phyloP scores from a whole-genome alignment of 2,329 filamentous ascomycete genomes.

The Drechslerella dactyloides region DNA sequence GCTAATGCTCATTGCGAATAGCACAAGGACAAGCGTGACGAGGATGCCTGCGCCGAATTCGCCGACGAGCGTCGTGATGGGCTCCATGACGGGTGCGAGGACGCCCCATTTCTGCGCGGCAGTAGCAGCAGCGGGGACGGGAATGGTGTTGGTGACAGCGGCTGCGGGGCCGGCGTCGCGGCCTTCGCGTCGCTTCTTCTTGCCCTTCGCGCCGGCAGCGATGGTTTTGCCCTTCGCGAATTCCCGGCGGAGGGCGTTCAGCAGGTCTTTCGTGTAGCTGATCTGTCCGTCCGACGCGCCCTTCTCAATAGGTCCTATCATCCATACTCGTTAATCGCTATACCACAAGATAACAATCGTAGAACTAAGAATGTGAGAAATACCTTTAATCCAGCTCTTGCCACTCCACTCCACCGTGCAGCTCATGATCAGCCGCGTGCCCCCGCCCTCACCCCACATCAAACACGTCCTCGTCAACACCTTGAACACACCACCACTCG shows the following conservation, averaged over 20 bases:
- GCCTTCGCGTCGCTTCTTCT: conserved; percentile 65
- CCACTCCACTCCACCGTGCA: conserved; percentile 94
- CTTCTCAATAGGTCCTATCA: conserved; percentile 87
- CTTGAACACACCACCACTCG: conserved; percentile 86
- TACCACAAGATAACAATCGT: conserved; percentile 5
- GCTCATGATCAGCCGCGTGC: conserved; percentile 81
- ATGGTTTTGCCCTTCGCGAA: conserved; percentile 65
- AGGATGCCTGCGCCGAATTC: conserved; percentile 74
- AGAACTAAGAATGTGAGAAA: conserved; percentile 53
- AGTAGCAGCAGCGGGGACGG: conserved; percentile 54
- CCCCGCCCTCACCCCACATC: conserved; percentile 70
- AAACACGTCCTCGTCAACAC: conserved; percentile 95
- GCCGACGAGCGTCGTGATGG: conserved; percentile 58
- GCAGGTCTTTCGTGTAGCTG: conserved; percentile 79
- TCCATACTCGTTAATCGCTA: conserved; percentile 50
- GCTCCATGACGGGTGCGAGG: conserved; percentile 53
- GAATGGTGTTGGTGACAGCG: conserved; percentile 58
- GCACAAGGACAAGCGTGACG: conserved; percentile 78
- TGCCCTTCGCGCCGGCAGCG: conserved; percentile 57
- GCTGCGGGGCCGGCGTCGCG: conserved; percentile 61
- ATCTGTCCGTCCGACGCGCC: conserved; percentile 88
- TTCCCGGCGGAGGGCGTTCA: conserved; percentile 74
- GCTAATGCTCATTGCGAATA: conserved; percentile 74
- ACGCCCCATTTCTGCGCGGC: conserved; percentile 54
- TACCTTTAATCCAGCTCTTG: conserved; percentile 98